These are phyloP conservation scores for Westerdykella aurantiaca DNA, from an alignment of 2,329 filamentous ascomycete species.

Conservation along the genomic window DNA sequence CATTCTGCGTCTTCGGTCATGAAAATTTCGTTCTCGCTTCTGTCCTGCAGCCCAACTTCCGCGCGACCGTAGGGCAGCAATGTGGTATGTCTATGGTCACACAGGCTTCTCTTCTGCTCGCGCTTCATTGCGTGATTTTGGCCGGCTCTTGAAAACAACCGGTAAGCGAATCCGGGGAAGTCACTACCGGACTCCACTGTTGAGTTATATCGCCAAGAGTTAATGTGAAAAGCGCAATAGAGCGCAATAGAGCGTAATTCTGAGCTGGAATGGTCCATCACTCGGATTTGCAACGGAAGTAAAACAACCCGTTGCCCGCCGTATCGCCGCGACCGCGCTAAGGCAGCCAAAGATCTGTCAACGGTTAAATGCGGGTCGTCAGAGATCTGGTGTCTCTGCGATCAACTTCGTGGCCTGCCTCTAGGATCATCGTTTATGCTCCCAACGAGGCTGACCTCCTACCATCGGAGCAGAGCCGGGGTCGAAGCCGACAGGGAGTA, in stretches of 20 bases:
- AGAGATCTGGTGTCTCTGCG: too few species aligned
- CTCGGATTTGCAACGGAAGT: too few species aligned
- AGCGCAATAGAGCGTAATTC: conserved; percentile 8
- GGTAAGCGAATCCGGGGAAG: conserved; percentile 11
- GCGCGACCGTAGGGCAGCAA: conserved; percentile 9
- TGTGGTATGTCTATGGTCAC: neutral
- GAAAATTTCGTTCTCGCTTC: conserved; percentile 4
- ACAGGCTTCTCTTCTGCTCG: conserved; percentile 5
- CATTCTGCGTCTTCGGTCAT: conserved; percentile 9
- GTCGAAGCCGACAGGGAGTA: conserved; percentile 9
- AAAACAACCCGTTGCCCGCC: too few species aligned
- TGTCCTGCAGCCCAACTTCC: conserved; percentile 16
- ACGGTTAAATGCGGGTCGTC: conserved; percentile 22
- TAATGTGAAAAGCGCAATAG: conserved; percentile 4
- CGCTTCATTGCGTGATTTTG: conserved; percentile 3
- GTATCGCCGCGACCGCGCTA: too few species aligned
- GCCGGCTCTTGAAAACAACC: conserved; percentile 6
- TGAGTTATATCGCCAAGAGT: conserved; percentile 2
- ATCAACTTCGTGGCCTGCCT: too few species aligned
- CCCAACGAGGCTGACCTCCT: neutral
- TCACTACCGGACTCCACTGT: conserved; percentile 4
- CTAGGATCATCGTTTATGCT: too few species aligned
- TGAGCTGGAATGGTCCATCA: too few species aligned
- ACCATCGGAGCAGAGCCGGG: conserved; percentile 2
- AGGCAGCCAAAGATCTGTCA: neutral